Base-by-base conservation (phyloP, 2,329 filamentous ascomycete genomes). In the Colletotrichum godetiae region DNA sequence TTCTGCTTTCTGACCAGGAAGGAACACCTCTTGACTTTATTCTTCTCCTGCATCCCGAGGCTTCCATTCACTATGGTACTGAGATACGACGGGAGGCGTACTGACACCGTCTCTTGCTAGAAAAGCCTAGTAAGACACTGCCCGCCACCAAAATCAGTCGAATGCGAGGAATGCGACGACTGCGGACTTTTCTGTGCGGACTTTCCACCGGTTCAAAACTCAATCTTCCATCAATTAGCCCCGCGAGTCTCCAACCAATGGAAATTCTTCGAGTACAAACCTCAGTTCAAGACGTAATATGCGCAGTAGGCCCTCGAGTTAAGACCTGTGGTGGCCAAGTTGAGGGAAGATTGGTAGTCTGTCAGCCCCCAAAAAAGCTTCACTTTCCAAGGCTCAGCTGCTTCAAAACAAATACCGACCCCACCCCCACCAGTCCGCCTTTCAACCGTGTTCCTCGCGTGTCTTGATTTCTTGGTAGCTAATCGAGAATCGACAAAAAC, bases 371-470 rank as follows among this genome's bases (percentile, higher is more conserved):
- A 35, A 19, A 19, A 27, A 49, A 24, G 37, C 27, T 62, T 52
- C 33, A 37, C 58, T 46, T 60, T 42, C 5, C 22, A 22, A 1
- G 35, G 12, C 27, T n/a, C 27, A 53, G 19, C 19, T 49, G 42
- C 15, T 3, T 10, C 13, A 7, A 22, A 27, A 29, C 61, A 13
- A 13, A 42, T 22, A 5, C 31, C 22, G 7, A 31, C 22, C 22
- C 61, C 49, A 42, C n/a, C 13, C 7, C 53, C 13, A 15, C 35
- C 13, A 19, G n/a, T 12, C 4, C 4, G 49, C 27, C 1, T 2
- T n/a, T 15, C 13, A 13, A 12, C 33, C 52, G 62, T 65, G 56
- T 56, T 42, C 8, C 31, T 65, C 62, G 62, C 62, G 42, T 65
- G 33, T 65, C 52, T 65, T 56, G 24, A 8, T 46, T 11, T 5